Percentiles rank a stretch among this genome's conserved stretches.
These are phyloP conservation scores for Diversispora eburnea DNA, from an alignment of 192 early-diverging fungal genomes.

Conservation along the genomic window DNA sequence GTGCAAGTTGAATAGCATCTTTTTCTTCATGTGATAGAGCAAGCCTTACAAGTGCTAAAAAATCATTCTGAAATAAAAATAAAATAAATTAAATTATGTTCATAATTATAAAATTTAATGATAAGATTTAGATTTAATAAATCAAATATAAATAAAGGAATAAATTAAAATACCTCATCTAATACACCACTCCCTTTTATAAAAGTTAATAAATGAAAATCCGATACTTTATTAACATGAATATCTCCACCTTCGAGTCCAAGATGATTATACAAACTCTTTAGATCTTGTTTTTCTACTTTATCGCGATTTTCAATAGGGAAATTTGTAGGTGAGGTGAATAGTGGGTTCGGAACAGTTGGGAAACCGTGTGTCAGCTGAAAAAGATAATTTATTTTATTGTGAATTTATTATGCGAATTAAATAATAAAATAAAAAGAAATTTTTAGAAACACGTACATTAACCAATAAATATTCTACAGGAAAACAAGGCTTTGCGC, in stretches of 20 bases:
- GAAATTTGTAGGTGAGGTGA: conserved; percentile 58
- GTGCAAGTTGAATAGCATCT: conserved; percentile 36
- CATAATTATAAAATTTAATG: no score
- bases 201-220: conserved; percentile 85
- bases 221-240: conserved; percentile 56
- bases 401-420: not conserved
- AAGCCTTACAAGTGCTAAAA: conserved; percentile 45
- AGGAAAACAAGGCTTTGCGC: conserved; percentile 94
- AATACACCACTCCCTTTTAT: conserved; percentile 65
- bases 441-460: conserved; percentile 43
- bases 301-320: conserved; percentile 77
- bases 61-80: conserved; percentile 43
- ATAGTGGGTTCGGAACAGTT: conserved; percentile 68
- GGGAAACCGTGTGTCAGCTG: conserved; percentile 91
- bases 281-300: conserved; percentile 54
- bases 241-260: conserved; percentile 32
- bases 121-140: not conserved
- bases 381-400: conserved; percentile 12
- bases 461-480: conserved; percentile 95
- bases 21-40: conserved; percentile 36
- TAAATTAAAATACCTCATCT: conserved; percentile 31
- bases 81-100: not conserved
- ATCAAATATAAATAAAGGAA: not conserved
- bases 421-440: conserved; percentile 16
- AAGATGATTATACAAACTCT: conserved; percentile 55